These are phyloP conservation scores for Phialophora verrucosa DNA, from an alignment of 2,329 filamentous ascomycete species.

Conservation along the genomic window DNA sequence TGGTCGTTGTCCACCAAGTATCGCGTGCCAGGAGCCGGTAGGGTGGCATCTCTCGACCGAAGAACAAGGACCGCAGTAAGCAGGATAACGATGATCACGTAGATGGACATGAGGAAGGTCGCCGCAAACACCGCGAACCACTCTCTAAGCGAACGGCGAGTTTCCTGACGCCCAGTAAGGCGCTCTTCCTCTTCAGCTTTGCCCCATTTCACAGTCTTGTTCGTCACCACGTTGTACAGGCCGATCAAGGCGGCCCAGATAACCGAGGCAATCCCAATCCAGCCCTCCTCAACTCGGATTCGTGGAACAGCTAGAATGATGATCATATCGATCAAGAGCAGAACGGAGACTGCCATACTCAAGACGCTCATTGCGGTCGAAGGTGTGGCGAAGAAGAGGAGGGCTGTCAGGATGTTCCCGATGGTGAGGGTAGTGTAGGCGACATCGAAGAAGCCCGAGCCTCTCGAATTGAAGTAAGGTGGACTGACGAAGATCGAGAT, in stretches of 20 bases:
- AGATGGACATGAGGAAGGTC: conserved; percentile 71
- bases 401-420: conserved; percentile 73
- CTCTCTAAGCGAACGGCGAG: conserved; percentile 77
- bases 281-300: conserved; percentile 82
- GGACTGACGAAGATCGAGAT: conserved; percentile 89
- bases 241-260: conserved; percentile 82
- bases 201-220: conserved; percentile 85
- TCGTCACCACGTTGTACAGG: conserved; percentile 77
- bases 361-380: conserved; percentile 78
- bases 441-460: conserved; percentile 91
- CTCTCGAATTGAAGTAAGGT: conserved; percentile 81
- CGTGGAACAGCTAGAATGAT: conserved; percentile 76
- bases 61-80: conserved; percentile 81
- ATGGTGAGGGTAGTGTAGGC: conserved; percentile 79
- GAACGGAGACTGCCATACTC: conserved; percentile 67
- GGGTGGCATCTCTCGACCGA: conserved; percentile 76
- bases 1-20: conserved; percentile 83
- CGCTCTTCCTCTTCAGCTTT: conserved; percentile 92
- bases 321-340: conserved; percentile 76
- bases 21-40: conserved; percentile 73
- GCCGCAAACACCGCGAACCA: conserved; percentile 82
- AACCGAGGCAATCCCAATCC: conserved; percentile 86
- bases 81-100: conserved; percentile 70
- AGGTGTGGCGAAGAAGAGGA: conserved; percentile 87
- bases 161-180: conserved; percentile 86